A percentile compares a stretch with the other conserved stretches of the same genome.
These are phyloP conservation scores for Apiotrichum montevideense DNA, from an alignment of 1,284 basidiomycete genomes.

Conservation along the genomic window DNA sequence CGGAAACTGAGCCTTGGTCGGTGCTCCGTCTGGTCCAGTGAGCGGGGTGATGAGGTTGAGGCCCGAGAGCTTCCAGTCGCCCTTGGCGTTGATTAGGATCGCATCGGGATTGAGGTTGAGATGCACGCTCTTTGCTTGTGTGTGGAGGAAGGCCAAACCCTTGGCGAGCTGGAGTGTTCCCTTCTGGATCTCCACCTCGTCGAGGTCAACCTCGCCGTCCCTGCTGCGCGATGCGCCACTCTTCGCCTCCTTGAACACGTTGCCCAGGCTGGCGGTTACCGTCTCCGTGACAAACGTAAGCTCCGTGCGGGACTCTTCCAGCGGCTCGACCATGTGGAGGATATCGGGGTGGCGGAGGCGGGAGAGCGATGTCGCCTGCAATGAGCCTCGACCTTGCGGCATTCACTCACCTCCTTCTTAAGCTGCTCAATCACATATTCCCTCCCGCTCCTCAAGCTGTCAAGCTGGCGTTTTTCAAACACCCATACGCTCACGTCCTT, in stretches of 20 bases:
- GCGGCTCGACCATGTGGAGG: slow-evolving; percentile 96
- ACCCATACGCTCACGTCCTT: slow-evolving; percentile 87
- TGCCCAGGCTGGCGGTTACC: slow-evolving; percentile 57
- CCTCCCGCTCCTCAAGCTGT: slow-evolving; percentile 61
- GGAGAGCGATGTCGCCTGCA: slow-evolving; percentile 77
- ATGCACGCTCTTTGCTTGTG: slow-evolving; percentile 84
- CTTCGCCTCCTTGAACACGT: slow-evolving; percentile 54
- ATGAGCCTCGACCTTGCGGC: background rate
- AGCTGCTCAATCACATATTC: slow-evolving; percentile 73
- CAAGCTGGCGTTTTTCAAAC: slow-evolving; percentile 71
- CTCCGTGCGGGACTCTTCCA: slow-evolving; percentile 83
- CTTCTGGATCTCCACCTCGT: slow-evolving; percentile 76
- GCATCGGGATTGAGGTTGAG: slow-evolving; percentile 79
- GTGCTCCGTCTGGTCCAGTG: slow-evolving; percentile 60
- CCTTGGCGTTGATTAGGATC: slow-evolving; percentile 82
- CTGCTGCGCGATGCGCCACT: slow-evolving; percentile 54
- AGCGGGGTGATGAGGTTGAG: slow-evolving; percentile 81
- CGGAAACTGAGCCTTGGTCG: slow-evolving; percentile 80
- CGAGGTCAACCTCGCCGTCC: slow-evolving; percentile 70
- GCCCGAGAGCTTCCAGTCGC: slow-evolving; percentile 96
- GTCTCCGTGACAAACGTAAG: slow-evolving; percentile 91
- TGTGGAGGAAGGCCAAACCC: slow-evolving; percentile 86
- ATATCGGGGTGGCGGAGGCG: slow-evolving; percentile 89
- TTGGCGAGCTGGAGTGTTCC: slow-evolving; percentile 90
- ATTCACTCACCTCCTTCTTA: slow-evolving; percentile 70